phyloP scores from a whole-genome alignment of 805 yeast species.

The Teunomyces kruisii region DNA sequence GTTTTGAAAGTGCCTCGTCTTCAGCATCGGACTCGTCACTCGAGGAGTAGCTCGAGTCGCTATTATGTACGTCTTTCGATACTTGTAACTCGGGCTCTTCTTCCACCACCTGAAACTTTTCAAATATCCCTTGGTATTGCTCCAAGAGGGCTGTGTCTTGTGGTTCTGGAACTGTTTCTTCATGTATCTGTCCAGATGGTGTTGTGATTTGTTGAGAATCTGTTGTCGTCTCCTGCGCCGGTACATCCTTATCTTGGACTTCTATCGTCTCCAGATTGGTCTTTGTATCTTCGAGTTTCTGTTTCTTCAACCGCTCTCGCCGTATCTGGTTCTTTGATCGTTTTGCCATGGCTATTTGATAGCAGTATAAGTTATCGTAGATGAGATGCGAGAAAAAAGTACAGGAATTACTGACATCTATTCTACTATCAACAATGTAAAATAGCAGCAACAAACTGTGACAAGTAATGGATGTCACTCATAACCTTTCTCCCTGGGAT shows the following conservation, averaged over 20 bases:
- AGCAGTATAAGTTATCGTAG: not conserved
- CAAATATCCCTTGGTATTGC: constrained; percentile 22
- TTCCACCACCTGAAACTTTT: constrained; percentile 11
- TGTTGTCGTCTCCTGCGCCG: not conserved
- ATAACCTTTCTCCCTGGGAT: too few species aligned
- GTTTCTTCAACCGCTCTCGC: constrained; percentile 31
- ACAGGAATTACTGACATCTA: constrained; percentile 1
- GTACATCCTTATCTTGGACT: not conserved
- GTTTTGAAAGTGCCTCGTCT: constrained; percentile 36
- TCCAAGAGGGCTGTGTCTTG: constrained; percentile 10
- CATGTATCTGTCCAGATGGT: not conserved
- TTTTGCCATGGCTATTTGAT: constrained; percentile 13
- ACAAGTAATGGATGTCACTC: too few species aligned
- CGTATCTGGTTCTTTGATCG: constrained; percentile 55
- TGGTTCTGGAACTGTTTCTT: not conserved
- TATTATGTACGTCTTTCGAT: constrained; percentile 16
- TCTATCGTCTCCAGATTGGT: not conserved
- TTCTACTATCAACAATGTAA: not conserved
- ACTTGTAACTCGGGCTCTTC: constrained; percentile 3
- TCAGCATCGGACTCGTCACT: constrained; percentile 20
- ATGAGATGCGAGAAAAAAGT: not conserved
- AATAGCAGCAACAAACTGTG: too few species aligned
- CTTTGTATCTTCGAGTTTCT: not conserved
- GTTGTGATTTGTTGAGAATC: not conserved
- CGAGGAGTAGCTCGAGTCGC: constrained; percentile 15